Evolutionary conservation across 2,329 filamentous ascomycete species (phyloP), one percentile per base, ranked within the genome.

Genomic region (Thermochaetoides dissita): DNA sequence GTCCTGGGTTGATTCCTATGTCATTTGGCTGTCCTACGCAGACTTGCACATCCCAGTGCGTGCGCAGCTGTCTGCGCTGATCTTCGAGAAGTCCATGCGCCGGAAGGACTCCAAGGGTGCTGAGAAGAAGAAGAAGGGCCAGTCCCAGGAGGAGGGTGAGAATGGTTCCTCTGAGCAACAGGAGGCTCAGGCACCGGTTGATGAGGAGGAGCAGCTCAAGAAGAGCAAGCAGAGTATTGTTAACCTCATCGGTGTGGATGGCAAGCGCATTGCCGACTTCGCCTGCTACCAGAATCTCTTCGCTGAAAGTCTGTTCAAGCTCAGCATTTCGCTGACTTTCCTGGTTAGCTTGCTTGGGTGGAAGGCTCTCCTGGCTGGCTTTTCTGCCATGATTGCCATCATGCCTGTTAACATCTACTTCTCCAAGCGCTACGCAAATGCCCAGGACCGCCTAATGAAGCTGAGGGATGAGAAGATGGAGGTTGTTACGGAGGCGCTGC

Each of bases 231-330:
- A 89, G 59, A 78, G 73, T 42, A 81, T 81, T 4, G 78, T 88
- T 43, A 89, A 88, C 56, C 66, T 87, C 32, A 78, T 88, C 37
- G 82, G 81, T n/a, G 77, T 88, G 8, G 84, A 89, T 57, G 67
- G 75, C 7, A 75, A 76, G 48, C 74, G 82, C 34, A 68, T 89
- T 35, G 66, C 79, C 0, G 75, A 83, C 41, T 85, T 86, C 54
- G 66, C 68, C n/a, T 65, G 72, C 5, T 81, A 70, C 54, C 79
- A 81, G 50, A 76, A 77, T 54, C 63, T 79, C 40, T 77, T 87
- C 50, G 64, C 76, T 4, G 72, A 71, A 30, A 76, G 75, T 34
- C 45, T 75, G 6, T 70, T 76, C 49, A 81, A 81, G 55, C 62
- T 88, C 8, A 46, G 74, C 8, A 67, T 85, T 9, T 82, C 79